Base-by-base conservation (phyloP, 2,329 filamentous ascomycete genomes). In the Coleophoma cylindrospora region DNA sequence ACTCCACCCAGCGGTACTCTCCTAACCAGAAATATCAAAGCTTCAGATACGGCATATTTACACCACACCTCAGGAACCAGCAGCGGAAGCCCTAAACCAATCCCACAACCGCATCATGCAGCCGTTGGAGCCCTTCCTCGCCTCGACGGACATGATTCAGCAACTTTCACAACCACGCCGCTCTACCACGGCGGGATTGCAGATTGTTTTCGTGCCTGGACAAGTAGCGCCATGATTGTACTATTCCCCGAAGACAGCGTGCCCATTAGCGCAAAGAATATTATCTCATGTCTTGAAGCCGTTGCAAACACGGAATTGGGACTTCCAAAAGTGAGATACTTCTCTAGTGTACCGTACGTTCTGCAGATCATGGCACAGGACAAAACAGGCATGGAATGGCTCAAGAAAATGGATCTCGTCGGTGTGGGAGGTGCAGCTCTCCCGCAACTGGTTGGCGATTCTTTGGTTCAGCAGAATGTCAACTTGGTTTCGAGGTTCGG, bases 61-160 rank as follows among this genome's bases (percentile, higher is more conserved):
- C 76, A 78, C 55, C 82, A 86, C 57, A 84, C 81, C 0, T 86
- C 83, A 1, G 83, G 82, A 1, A 86, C 83, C 2, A 84, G 81
- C 0, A 79, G 76, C 0, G 82, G 82, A 0, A 61, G 81, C 1
- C 82, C 83, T 0, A 86, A 86, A 51, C 79, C 80, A 0, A 83
- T 86, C 1, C 72, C 74, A 0, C 81, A 86, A 51, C 73, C 70
- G 1, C 79, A 85, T 58, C 70, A 70, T 43, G 77, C 71, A 11
- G 78, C 75, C 3, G 72, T 81, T 3, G 76, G 75, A 2, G 77
- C 78, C 0, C 68, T 84, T 0, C 79, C 80, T 8, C 64, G 64
- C 3, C 71, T 84, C 9, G 54, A 59, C 0, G 61, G 64, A 0
- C 40, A 58, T 0, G 47, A 66, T 3, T 60, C 67, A 2, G 75